Evolutionary conservation across 306 rosid species (phyloP).

Genomic region (Echinosophora koreensis): DNA sequence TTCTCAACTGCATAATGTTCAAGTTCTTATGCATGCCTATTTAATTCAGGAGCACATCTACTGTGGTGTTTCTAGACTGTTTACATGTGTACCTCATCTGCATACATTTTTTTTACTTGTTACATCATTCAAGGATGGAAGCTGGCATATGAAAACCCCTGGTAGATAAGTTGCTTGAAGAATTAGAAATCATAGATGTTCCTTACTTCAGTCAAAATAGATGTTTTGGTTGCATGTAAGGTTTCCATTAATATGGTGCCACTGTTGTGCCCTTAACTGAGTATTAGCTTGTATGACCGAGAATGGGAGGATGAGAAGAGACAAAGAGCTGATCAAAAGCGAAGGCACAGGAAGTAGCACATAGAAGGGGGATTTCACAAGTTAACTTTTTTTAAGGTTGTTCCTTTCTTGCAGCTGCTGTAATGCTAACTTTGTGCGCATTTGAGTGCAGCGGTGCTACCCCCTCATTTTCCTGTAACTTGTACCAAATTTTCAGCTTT

Average conservation of each 20-base stretch:
- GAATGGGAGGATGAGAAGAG: slow-evolving; percentile 98
- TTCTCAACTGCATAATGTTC: slow-evolving; percentile 9
- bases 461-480: slow-evolving; percentile 22
- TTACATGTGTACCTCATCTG: slow-evolving; percentile 1
- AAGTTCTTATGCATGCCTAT: slow-evolving; percentile 8
- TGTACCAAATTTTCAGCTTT: slow-evolving; percentile 48
- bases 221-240: slow-evolving; percentile 31
- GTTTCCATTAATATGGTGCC: slow-evolving; percentile 12
- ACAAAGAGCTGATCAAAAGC: slow-evolving; percentile 91
- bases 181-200: background rate
- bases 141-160: background rate
- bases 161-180: background rate
- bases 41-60: background rate
- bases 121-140: slow-evolving; percentile 21
- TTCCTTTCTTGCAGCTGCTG: slow-evolving; percentile 33
- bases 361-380: background rate
- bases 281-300: slow-evolving; percentile 74
- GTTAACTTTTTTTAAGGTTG: slow-evolving; percentile 21
- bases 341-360: slow-evolving; percentile 86
- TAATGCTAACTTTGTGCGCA: slow-evolving; percentile 30
- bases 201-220: slow-evolving; percentile 5
- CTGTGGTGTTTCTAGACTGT: background rate
- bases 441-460: slow-evolving; percentile 35
- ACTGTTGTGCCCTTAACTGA: slow-evolving; percentile 61
- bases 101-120: slow-evolving; percentile 7